Percentiles rank a stretch among this genome's conserved stretches.
Conservation (phyloP, 225 moss, liverwort and hornwort genomes). For the Anthoceros angustus region DNA sequence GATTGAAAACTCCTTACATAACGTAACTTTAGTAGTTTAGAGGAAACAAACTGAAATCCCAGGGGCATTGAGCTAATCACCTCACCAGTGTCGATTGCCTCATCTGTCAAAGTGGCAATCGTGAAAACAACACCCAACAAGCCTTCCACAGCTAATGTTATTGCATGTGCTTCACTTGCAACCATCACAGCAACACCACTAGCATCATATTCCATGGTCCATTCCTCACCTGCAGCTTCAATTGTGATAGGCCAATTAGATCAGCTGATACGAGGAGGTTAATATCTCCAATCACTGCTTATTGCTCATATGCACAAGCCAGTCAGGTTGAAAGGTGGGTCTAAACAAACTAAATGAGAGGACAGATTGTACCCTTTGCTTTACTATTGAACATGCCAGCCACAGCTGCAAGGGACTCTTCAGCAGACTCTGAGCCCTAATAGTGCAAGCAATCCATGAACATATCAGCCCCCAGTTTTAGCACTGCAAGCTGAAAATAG, state of each 20-base stretch:
- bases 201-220: slow-evolving; percentile 71
- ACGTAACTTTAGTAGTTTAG: too few species aligned
- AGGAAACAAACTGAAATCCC: too few species aligned
- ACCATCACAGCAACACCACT: slow-evolving; percentile 61
- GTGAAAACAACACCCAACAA: slow-evolving; percentile 87
- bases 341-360: too few species aligned
- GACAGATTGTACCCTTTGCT: slow-evolving; percentile 43
- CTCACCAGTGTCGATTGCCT: slow-evolving; percentile 64
- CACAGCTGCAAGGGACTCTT: slow-evolving; percentile 68
- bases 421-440: slow-evolving; percentile 58
- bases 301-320: too few species aligned
- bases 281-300: too few species aligned
- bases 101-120: slow-evolving; percentile 82
- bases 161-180: slow-evolving; percentile 90
- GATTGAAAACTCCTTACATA: too few species aligned
- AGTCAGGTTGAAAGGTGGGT: too few species aligned
- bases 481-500: too few species aligned
- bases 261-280: not conserved
- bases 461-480: too few species aligned
- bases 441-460: not conserved
- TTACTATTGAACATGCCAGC: slow-evolving; percentile 96
- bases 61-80: not conserved
- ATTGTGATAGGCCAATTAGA: not conserved
- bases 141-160: slow-evolving; percentile 74
- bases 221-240: slow-evolving; percentile 45